A percentile compares a stretch with the other conserved stretches of the same genome.
Conservation (phyloP, 352 stramenopile genomes). For the Globisporangium solare region DNA sequence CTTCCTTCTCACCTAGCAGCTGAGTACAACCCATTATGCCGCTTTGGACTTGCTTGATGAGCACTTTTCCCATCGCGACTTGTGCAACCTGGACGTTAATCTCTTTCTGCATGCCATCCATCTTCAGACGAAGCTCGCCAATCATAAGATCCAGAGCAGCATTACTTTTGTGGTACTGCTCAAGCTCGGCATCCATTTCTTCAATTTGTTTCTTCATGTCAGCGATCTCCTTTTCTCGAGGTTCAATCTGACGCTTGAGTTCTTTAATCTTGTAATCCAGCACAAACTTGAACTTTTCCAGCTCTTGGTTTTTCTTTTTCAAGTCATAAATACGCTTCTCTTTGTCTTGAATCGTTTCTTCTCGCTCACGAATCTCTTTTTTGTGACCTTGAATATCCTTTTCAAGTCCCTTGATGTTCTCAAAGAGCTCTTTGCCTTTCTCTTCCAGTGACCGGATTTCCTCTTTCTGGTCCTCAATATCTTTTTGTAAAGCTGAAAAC, state of each 20-base stretch:
- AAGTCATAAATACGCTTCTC: slow-evolving; percentile 96
- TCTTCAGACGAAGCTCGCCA: slow-evolving; percentile 90
- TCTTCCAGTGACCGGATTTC: slow-evolving; percentile 90
- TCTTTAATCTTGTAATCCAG: slow-evolving; percentile 97
- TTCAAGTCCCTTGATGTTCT: slow-evolving; percentile 90
- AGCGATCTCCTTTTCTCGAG: slow-evolving; percentile 91
- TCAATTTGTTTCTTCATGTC: slow-evolving; percentile 95
- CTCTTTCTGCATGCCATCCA: slow-evolving; percentile 90
- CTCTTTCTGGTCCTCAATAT: slow-evolving; percentile 94
- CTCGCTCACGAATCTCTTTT: slow-evolving; percentile 90
- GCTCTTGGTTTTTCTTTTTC: slow-evolving; percentile 97
- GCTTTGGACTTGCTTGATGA: slow-evolving; percentile 75
- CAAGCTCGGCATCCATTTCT: slow-evolving; percentile 93
- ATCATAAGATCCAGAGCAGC: slow-evolving; percentile 93
- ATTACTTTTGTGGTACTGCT: slow-evolving; percentile 96
- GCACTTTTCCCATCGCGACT: slow-evolving; percentile 52
- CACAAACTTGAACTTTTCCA: slow-evolving; percentile 98
- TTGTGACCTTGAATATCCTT: slow-evolving; percentile 93
- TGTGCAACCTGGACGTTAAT: slow-evolving; percentile 64
- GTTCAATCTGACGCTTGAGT: slow-evolving; percentile 95
- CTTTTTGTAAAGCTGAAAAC: slow-evolving; percentile 90
- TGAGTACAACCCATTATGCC: slow-evolving; percentile 72
- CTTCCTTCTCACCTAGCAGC: slow-evolving; percentile 73
- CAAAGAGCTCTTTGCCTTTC: slow-evolving; percentile 90
- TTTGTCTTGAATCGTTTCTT: slow-evolving; percentile 95